These are phyloP conservation scores for Pelagophyceae sp. DNA, from an alignment of 352 stramenopile genomes.

Conservation along the genomic window DNA sequence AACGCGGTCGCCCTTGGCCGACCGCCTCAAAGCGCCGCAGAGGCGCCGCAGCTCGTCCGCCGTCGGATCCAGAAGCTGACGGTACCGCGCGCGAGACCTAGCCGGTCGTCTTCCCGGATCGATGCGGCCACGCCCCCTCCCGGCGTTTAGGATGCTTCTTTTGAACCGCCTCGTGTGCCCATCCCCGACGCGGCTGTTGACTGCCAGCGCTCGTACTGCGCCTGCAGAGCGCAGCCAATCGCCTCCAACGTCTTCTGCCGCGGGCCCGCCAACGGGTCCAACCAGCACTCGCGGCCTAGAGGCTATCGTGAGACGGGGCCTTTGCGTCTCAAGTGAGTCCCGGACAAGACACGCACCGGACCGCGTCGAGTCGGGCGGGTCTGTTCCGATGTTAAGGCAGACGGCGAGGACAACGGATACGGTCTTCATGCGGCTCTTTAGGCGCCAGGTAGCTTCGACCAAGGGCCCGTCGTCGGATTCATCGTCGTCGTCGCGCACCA, in stretches of 20 bases:
- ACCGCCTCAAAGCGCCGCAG: slow-evolving; percentile 76
- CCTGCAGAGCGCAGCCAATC: slow-evolving; percentile 76
- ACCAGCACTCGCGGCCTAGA: slow-evolving; percentile 78
- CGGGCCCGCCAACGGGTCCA: slow-evolving; percentile 75
- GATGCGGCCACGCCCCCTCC: no score
- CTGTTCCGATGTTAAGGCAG: slow-evolving; percentile 93
- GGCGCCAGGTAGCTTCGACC: slow-evolving; percentile 50
- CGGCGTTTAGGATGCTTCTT: no score
- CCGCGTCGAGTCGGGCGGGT: slow-evolving; percentile 92
- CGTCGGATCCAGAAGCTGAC: slow-evolving; percentile 87
- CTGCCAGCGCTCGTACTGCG: slow-evolving; percentile 92
- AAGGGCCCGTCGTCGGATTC: not conserved
- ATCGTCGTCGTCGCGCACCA: not conserved
- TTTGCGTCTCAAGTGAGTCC: not conserved
- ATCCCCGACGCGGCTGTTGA: no score
- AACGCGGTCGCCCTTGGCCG: slow-evolving; percentile 82
- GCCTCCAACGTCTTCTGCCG: slow-evolving; percentile 86
- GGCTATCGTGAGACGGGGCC: no score
- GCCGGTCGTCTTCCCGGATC: no score
- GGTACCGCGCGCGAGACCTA: slow-evolving; percentile 62
- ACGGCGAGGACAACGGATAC: slow-evolving; percentile 84
- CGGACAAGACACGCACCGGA: no score
- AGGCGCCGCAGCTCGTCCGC: slow-evolving; percentile 87
- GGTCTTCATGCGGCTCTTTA: slow-evolving; percentile 70
- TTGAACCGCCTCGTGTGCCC: no score